A percentile compares a stretch with the other conserved stretches of the same genome.
phyloP scores from a whole-genome alignment of 2,329 filamentous ascomycete species.

The Claviceps arundinis region DNA sequence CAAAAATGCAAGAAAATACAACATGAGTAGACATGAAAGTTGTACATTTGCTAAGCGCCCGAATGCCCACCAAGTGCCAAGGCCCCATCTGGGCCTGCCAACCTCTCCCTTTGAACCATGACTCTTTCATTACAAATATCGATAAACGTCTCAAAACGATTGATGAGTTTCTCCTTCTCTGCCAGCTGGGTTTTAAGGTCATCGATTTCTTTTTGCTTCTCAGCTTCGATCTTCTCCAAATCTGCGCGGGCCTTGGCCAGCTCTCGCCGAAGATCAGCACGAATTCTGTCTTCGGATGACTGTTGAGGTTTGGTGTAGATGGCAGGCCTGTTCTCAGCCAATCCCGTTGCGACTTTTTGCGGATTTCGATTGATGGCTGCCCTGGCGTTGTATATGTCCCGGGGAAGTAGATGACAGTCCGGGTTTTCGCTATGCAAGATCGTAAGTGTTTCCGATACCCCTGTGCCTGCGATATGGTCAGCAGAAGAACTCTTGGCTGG shows the following conservation, averaged over 20 bases:
- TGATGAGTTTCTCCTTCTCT: constrained; percentile 49
- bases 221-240: constrained; percentile 39
- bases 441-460: constrained; percentile 52
- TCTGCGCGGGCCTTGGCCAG: constrained; percentile 45
- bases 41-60: constrained; percentile 7
- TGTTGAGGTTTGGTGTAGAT: constrained; percentile 55
- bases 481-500: constrained; percentile 6
- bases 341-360: constrained; percentile 43
- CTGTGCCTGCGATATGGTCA: constrained; percentile 34
- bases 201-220: constrained; percentile 44
- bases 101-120: constrained; percentile 46
- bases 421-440: constrained; percentile 52
- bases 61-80: constrained; percentile 14
- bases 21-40: not conserved
- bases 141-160: constrained; percentile 56
- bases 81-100: constrained; percentile 22
- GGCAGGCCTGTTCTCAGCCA: constrained; percentile 47
- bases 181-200: constrained; percentile 44
- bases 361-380: constrained; percentile 55
- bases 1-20: not conserved
- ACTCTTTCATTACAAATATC: constrained; percentile 56
- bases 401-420: constrained; percentile 47
- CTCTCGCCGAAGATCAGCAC: constrained; percentile 47
- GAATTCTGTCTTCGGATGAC: constrained; percentile 50
- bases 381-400: constrained; percentile 55